Base-by-base conservation (phyloP, 352 stramenopile species). In the Globisporangium viniferum region DNA sequence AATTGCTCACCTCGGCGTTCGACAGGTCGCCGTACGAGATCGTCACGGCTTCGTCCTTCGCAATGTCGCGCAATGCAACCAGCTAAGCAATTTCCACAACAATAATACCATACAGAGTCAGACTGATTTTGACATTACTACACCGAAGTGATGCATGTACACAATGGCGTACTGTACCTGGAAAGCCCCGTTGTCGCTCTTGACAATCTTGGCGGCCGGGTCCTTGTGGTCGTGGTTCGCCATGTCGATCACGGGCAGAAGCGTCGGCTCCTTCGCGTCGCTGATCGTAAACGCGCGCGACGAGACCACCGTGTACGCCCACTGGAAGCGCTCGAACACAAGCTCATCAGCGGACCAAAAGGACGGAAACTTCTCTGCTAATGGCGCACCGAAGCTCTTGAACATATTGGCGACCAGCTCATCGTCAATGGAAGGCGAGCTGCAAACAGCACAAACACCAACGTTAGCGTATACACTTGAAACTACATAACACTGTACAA, bases 231-330 rank as follows among this genome's bases (percentile, higher is more conserved):
- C 73, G 62, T 93, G 82, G 73, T 93, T 93, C 29, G 81, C 84
- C 84, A 93, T 93, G 64, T 93, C 82, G 63, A 93, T 93, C 15
- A 91, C 82, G 2, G 84, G 84, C 24, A 93, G 70, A 12, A 93
- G 59, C 46, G 82, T 90, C 48, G 82, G 82, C 49, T 90, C 82
- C 22, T 69, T 67, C 9, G 24, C 63, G 59, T 69, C 69, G 20
- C 60, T 61, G 64, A 80, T 55, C 24, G 70, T 79, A 55, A 88
- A 88, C 18, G 84, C 84, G 58, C 84, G 76, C 31, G 84, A 93
- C 4, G 79, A 89, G n/a, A 93, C 78, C 8, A 90, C 77, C 8
- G 77, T 68, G 72, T 90, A 91, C 9, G 84, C 84, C 84, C 84
- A 93, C 18, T 75, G 68, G 54, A 91, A 93, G 35, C 66, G 71